Percentiles rank a stretch among this genome's conserved stretches.
Conservation (phyloP, 2,329 filamentous ascomycete species). For the Epicoccum sorghinum region DNA sequence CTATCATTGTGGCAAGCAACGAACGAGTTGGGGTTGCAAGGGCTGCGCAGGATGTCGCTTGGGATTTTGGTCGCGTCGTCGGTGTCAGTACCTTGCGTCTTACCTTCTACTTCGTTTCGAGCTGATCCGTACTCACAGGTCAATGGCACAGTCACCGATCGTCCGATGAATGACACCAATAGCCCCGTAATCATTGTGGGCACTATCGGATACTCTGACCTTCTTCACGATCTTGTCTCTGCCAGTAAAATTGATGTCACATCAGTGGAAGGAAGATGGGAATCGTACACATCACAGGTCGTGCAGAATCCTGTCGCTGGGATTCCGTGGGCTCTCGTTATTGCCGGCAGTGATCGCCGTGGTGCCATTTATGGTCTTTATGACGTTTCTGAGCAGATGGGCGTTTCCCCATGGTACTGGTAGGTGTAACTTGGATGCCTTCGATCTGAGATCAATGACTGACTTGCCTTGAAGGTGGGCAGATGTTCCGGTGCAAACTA, state of each 20-base stretch:
- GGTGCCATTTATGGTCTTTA: constrained; percentile 1
- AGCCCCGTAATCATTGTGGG: not conserved
- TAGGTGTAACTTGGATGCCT: not conserved
- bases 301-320: not conserved
- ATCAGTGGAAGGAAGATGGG: not conserved
- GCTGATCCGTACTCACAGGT: not conserved
- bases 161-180: not conserved
- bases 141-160: not conserved
- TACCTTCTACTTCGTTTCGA: not conserved
- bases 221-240: not conserved
- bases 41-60: not conserved
- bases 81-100: not conserved
- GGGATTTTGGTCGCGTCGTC: not conserved
- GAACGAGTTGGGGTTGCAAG: not conserved
- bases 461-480: constrained; percentile 1
- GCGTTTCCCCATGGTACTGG: not conserved
- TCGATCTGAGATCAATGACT: not conserved
- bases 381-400: constrained; percentile 3
- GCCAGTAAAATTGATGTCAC: not conserved
- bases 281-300: not conserved
- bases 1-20: not conserved
- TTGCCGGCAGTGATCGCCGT: not conserved
- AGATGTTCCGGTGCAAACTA: not conserved
- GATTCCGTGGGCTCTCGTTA: not conserved
- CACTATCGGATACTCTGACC: not conserved